Conservation (phyloP, 2,329 filamentous ascomycete genomes). For the Nothomitra cinnamomea region DNA sequence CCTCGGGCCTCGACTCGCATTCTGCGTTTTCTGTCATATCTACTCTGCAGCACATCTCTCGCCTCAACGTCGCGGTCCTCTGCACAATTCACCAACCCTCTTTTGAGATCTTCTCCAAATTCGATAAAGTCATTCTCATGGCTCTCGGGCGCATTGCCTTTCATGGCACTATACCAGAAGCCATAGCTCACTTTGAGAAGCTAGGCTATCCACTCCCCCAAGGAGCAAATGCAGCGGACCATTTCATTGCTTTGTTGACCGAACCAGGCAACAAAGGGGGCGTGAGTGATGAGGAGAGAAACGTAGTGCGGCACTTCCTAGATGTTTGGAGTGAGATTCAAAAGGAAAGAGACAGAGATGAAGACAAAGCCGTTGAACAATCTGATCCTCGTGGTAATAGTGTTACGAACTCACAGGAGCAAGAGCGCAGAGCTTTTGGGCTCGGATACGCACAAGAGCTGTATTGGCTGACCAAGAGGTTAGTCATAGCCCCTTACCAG, state of each 20-base stretch:
- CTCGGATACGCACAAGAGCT: background rate
- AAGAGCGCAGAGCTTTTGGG: background rate
- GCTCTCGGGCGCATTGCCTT: background rate
- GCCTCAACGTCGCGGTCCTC: background rate
- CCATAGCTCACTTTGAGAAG: background rate
- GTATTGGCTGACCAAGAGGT: background rate
- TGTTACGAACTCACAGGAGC: background rate
- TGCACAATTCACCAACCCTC: constrained; percentile 1
- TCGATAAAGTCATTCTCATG: background rate
- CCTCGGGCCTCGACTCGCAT: constrained; percentile 1
- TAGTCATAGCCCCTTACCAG: background rate
- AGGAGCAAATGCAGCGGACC: background rate
- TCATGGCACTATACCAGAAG: background rate
- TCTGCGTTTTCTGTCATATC: background rate
- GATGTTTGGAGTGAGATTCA: background rate
- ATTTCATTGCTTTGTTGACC: background rate
- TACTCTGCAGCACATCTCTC: background rate
- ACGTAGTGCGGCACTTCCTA: background rate
- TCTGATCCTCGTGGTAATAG: background rate
- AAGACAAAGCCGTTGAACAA: background rate
- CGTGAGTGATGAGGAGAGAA: background rate
- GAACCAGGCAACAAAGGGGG: background rate
- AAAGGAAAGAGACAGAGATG: background rate
- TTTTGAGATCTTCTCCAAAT: background rate
- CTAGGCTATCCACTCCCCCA: background rate